Evolutionary conservation across 1,139 yeast species (phyloP), one percentile per base, ranked within the genome.

Genomic region (Chernovozyma sophiae-reginae): DNA sequence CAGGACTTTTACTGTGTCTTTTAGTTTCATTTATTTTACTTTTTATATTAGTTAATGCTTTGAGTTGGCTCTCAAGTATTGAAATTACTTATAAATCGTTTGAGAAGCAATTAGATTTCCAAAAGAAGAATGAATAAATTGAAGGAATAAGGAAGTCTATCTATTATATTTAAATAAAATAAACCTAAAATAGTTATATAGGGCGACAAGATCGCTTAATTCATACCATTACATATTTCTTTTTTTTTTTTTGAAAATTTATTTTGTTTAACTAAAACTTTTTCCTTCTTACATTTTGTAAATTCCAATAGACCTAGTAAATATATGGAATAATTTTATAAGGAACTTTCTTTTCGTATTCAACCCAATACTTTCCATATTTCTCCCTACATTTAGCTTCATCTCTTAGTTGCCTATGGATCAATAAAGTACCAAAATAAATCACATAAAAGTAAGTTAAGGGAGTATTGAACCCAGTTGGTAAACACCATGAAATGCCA

Each of bases 331-430:
- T 74, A 46, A 92, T 89, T 56, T 89, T 83, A 60, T 83, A 90
- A 15, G 96, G 96, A 15, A 94, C 99, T 47, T 62, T 56, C 44
- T 60, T 65, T 62, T 85, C 86, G 58, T 92, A 94, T 58, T 82
- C 80, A 37, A 65, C 74, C 98, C 98, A 92, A 32, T 81, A 76
- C 44, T 80, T 69, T 15, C 95, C 95, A 53, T 92, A 94, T 65
- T 92, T 92, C 25, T 66, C 78, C 25, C 81, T 72, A 58, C 99
- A 92, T 60, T 92, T 90, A 36, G 83, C 84, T 52, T 90, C 97
- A 60, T 92, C 99, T 57, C 99, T 76, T 15, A 62, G 62, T 60
- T 92, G 97, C 57, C 99, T 79, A 57, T 92, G 98, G 30, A 92
- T 58, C 47, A 92, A 68, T 52, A 92, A 72, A 3, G 79, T 66